These are phyloP conservation scores for Oryza rufipogon DNA, from an alignment of 176 grass and related monocot species.

Conservation along the genomic window DNA sequence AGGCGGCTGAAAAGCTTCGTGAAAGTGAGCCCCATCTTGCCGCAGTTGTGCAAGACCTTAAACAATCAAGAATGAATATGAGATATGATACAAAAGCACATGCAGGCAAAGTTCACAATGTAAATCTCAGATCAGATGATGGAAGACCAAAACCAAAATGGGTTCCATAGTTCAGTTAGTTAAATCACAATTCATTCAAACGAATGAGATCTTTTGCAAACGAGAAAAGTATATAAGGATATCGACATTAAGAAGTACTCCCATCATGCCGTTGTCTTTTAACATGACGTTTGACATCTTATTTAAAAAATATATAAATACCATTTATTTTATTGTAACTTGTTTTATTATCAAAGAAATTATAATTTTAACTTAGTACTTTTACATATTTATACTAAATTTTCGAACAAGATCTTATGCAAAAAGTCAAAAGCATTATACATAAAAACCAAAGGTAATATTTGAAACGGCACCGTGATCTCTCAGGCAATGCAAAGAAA, in stretches of 20 bases:
- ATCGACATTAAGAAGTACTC: neutral
- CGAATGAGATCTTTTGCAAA: neutral
- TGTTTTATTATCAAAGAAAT: no score
- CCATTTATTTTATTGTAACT: no score
- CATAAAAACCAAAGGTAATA: no score
- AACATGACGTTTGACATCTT: no score
- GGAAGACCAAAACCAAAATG: neutral
- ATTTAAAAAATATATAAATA: no score
- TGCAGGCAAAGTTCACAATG: neutral
- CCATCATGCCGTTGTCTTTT: no score
- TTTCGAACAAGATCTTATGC: no score
- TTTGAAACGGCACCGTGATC: conserved; percentile 9
- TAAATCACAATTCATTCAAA: neutral
- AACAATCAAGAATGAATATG: neutral
- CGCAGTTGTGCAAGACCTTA: conserved; percentile 20
- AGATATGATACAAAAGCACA: neutral
- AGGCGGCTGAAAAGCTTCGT: conserved; percentile 82
- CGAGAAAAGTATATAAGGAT: neutral
- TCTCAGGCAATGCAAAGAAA: neutral
- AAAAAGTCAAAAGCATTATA: no score
- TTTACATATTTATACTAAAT: no score
- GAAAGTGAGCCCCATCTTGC: conserved; percentile 75
- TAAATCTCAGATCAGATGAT: neutral
- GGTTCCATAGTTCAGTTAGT: neutral
- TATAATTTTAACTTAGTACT: no score